Evolutionary conservation across 495 filamentous ascomycete genomes (phyloP), one percentile per base, ranked within the genome.

Genomic region (Penicillium diatomitis): DNA sequence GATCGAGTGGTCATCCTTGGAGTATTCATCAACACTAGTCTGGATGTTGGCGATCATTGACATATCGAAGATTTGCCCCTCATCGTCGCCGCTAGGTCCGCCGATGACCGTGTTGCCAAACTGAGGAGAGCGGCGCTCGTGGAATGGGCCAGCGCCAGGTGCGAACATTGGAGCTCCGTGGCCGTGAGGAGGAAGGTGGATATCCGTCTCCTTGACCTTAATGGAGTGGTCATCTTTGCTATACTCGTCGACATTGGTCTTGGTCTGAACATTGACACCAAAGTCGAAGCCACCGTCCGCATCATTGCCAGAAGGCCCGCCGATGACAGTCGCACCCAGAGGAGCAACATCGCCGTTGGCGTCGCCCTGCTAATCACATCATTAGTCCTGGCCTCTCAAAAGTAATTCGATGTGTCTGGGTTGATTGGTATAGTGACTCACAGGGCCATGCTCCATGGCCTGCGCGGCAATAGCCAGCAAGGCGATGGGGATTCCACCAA

Each of bases 401-500:
- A 8, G 12, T 41, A 5, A 4, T 36, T 28, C 12, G 41, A 20
- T 0, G 28, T 45, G 5, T 4, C 20, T 20, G 2, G 20, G 2
- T 20, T 20, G 20, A 20, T 20, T 20, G 20, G 20, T 20, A 20
- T 20, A 20, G 20, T 1, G 1, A 53, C 56, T 47, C 36, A 58
- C 57, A 27, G 38, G 42, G 47, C 50, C 48, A 11, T 40, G 46
- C 44, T 60, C 56, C 54, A 51, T 51, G 27, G 54, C 55, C 56
- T 70, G 56, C 6, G 65, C 63, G 38, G 67, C 58, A 8, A 64
- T 66, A 28, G 64, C 69, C 48, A 73, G 57, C 32, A 71, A 49
- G 38, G 69, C 69, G 6, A 73, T 51, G 4, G 69, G 65, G 41
- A 73, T 66, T 41, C 66, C 66, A 32, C 55, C 60, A 32, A 67